phyloP scores from a whole-genome alignment of 2,329 filamentous ascomycete species.

The Lizonia empirigonia region DNA sequence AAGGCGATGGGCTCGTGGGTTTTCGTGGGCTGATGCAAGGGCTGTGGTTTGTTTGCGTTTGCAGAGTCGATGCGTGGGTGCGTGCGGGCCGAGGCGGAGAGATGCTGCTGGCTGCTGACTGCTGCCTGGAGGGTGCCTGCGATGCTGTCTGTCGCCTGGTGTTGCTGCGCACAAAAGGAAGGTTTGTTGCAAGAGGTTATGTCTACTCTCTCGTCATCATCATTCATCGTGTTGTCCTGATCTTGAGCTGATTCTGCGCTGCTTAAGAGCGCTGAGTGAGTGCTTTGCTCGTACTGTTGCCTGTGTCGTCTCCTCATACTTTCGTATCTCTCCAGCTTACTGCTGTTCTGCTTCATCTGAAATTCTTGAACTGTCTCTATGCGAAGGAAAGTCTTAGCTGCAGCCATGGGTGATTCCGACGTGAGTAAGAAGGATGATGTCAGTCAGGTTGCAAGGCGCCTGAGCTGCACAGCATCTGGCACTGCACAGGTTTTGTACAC shows the following conservation, averaged over 20 bases:
- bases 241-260: too few relatives aligned
- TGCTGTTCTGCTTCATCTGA: neutral
- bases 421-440: neutral
- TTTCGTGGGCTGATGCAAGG: neutral
- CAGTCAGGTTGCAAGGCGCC: neutral
- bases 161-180: neutral
- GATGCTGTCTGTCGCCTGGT: neutral
- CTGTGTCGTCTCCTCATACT: neutral
- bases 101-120: too few relatives aligned
- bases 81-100: too few relatives aligned
- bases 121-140: constrained; percentile 6
- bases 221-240: too few relatives aligned
- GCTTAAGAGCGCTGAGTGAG: too few relatives aligned
- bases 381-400: neutral
- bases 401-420: neutral
- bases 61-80: neutral
- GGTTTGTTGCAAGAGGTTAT: neutral
- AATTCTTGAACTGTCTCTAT: neutral
- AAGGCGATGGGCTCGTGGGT: neutral
- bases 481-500: neutral
- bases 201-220: too few relatives aligned
- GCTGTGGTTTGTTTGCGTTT: neutral
- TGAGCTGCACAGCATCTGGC: neutral
- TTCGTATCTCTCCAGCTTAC: neutral
- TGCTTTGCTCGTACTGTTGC: neutral